These are phyloP conservation scores for Eucalyptus cloeziana DNA, from an alignment of 345 rosid genomes.

Conservation along the genomic window DNA sequence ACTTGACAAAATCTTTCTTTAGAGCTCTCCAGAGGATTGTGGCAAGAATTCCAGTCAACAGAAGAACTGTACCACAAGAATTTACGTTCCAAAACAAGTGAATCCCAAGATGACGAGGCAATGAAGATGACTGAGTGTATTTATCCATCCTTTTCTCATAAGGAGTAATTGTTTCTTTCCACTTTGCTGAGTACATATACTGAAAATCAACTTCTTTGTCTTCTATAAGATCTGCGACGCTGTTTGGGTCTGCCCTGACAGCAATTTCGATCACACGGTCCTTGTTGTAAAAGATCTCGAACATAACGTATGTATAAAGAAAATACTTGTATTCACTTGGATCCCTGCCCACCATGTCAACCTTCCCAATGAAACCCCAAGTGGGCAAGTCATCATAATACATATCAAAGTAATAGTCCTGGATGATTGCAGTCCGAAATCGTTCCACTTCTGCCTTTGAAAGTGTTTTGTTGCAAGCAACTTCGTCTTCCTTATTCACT, in stretches of 20 bases:
- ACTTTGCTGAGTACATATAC: constrained; percentile 23
- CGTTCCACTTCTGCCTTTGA: not conserved
- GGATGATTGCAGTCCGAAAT: not conserved
- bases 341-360: constrained; percentile 20
- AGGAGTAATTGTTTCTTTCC: constrained; percentile 31
- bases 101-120: constrained; percentile 24
- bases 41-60: constrained; percentile 34
- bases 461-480: not conserved
- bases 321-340: constrained; percentile 1
- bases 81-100: constrained; percentile 35
- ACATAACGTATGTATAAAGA: constrained; percentile 18
- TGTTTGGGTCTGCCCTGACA: constrained; percentile 14
- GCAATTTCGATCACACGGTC: constrained; percentile 27
- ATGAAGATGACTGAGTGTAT: constrained; percentile 21
- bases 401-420: constrained; percentile 30
- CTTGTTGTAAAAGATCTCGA: constrained; percentile 23
- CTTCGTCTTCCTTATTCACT: not conserved
- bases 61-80: constrained; percentile 36
- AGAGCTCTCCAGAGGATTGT: constrained; percentile 40
- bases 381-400: constrained; percentile 37
- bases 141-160: constrained; percentile 35
- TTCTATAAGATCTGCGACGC: constrained; percentile 19
- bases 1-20: constrained; percentile 38
- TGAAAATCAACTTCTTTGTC: constrained; percentile 26
- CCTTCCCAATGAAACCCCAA: constrained; percentile 33